These are phyloP conservation scores for Phaeophleospora eucalypticola DNA, from an alignment of 2,329 filamentous ascomycete species.

Conservation along the genomic window DNA sequence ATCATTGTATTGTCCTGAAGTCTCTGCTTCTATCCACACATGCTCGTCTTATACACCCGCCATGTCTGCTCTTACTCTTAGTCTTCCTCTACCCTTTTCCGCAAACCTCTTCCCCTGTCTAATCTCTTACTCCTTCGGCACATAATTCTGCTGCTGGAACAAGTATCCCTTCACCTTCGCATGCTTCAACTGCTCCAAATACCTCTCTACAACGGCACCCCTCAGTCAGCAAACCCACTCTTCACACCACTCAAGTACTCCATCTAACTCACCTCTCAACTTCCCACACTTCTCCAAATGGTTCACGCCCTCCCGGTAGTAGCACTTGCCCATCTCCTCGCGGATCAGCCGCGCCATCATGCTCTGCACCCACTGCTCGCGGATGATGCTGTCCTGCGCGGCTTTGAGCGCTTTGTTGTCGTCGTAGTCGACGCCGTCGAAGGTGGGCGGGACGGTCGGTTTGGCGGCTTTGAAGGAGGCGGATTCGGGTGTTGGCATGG, in stretches of 20 bases:
- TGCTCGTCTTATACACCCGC: neutral
- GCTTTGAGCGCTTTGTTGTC: slow-evolving; percentile 76
- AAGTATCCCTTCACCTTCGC: slow-evolving; percentile 74
- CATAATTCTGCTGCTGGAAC: slow-evolving; percentile 74
- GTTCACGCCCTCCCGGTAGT: slow-evolving; percentile 78
- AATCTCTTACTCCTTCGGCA: slow-evolving; percentile 12
- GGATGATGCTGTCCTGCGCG: slow-evolving; percentile 75
- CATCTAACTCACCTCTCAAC: slow-evolving; percentile 64
- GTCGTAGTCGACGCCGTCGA: slow-evolving; percentile 82
- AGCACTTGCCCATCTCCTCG: slow-evolving; percentile 82
- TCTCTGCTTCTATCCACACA: neutral
- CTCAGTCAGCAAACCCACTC: slow-evolving; percentile 2
- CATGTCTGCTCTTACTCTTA: neutral
- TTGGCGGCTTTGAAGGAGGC: slow-evolving; percentile 78
- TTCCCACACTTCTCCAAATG: slow-evolving; percentile 82
- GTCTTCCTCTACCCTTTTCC: too few species aligned
- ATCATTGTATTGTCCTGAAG: neutral
- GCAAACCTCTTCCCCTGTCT: neutral
- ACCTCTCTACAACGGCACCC: slow-evolving; percentile 58
- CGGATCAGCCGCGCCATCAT: slow-evolving; percentile 84
- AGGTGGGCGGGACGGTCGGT: slow-evolving; percentile 74
- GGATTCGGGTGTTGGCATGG: slow-evolving; percentile 80
- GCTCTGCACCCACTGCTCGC: slow-evolving; percentile 83
- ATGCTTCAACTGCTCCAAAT: slow-evolving; percentile 71
- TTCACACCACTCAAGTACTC: neutral